Evolutionary conservation across 805 yeast species (phyloP).

Genomic region (Wickerhamiella domercqiae): DNA sequence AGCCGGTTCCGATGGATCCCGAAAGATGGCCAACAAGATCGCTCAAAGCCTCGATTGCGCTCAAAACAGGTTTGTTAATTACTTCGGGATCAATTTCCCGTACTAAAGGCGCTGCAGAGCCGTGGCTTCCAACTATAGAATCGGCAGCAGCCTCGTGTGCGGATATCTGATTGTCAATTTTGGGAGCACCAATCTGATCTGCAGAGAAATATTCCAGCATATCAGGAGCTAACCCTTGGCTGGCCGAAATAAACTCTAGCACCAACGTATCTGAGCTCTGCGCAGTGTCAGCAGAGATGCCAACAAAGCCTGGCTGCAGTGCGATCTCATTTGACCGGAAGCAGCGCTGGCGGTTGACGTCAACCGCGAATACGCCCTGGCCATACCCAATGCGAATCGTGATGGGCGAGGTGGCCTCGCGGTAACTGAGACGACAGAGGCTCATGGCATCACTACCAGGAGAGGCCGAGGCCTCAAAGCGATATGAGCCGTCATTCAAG

Average conservation of each 20-base stretch:
- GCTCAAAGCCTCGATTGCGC: slow-evolving; percentile 1
- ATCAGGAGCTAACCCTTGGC: slow-evolving; percentile 10
- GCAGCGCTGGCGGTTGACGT: slow-evolving; percentile 26
- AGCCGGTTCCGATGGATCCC: background rate
- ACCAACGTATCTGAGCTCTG: slow-evolving; percentile 12
- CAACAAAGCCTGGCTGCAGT: slow-evolving; percentile 24
- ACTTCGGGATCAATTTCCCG: background rate
- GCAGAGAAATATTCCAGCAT: slow-evolving; percentile 11
- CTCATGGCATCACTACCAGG: slow-evolving; percentile 24
- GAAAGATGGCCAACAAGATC: background rate
- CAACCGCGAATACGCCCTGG: slow-evolving; percentile 21
- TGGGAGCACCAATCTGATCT: background rate
- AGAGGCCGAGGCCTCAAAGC: slow-evolving; percentile 15
- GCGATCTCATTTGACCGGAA: slow-evolving; percentile 21
- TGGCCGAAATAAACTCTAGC: slow-evolving; percentile 7
- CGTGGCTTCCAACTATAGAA: background rate
- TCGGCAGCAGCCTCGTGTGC: slow-evolving; percentile 1
- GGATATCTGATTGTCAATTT: background rate
- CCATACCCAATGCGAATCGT: slow-evolving; percentile 22
- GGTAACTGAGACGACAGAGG: slow-evolving; percentile 24
- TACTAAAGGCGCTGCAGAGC: background rate
- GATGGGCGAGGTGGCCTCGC: slow-evolving; percentile 21
- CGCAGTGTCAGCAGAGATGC: slow-evolving; percentile 23
- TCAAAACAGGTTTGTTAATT: background rate
- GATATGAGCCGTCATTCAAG: slow-evolving; percentile 25